A percentile compares a stretch with the other conserved stretches of the same genome.
Conservation (phyloP, 2,329 filamentous ascomycete genomes). For the Aspergillus fructus region DNA sequence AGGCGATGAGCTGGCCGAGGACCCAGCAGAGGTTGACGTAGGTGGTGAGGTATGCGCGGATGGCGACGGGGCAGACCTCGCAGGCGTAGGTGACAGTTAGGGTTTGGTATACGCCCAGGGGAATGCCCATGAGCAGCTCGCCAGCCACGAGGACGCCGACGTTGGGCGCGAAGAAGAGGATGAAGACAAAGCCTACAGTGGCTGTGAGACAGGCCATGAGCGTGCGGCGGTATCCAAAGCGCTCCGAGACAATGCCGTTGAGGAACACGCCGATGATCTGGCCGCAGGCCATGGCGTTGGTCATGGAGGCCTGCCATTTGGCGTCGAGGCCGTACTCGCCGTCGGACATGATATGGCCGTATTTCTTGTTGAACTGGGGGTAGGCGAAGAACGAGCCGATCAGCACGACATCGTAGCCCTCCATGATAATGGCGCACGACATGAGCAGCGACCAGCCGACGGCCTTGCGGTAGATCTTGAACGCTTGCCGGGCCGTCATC, state of each 20-base stretch:
- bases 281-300: slow-evolving; percentile 21
- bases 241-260: slow-evolving; percentile 29
- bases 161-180: slow-evolving; percentile 49
- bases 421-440: slow-evolving; percentile 40
- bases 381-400: too few species aligned
- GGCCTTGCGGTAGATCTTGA: slow-evolving; percentile 33
- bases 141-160: slow-evolving; percentile 44
- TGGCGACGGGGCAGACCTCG: slow-evolving; percentile 40
- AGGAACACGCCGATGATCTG: slow-evolving; percentile 29
- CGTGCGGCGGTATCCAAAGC: slow-evolving; percentile 29
- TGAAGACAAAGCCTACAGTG: slow-evolving; percentile 44
- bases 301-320: slow-evolving; percentile 33
- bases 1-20: slow-evolving; percentile 48
- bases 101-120: slow-evolving; percentile 49
- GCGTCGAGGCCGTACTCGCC: slow-evolving; percentile 28
- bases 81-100: slow-evolving; percentile 42
- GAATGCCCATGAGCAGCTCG: slow-evolving; percentile 48
- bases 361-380: slow-evolving; percentile 29
- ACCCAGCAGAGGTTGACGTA: slow-evolving; percentile 43
- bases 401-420: slow-evolving; percentile 23
- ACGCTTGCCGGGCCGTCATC: slow-evolving; percentile 17
- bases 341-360: slow-evolving; percentile 21
- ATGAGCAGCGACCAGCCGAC: slow-evolving; percentile 37
- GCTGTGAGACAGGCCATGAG: slow-evolving; percentile 37
- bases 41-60: slow-evolving; percentile 40